Base-by-base conservation (phyloP, 2,329 filamentous ascomycete species). In the Aspergillus pseudoglaucus region DNA sequence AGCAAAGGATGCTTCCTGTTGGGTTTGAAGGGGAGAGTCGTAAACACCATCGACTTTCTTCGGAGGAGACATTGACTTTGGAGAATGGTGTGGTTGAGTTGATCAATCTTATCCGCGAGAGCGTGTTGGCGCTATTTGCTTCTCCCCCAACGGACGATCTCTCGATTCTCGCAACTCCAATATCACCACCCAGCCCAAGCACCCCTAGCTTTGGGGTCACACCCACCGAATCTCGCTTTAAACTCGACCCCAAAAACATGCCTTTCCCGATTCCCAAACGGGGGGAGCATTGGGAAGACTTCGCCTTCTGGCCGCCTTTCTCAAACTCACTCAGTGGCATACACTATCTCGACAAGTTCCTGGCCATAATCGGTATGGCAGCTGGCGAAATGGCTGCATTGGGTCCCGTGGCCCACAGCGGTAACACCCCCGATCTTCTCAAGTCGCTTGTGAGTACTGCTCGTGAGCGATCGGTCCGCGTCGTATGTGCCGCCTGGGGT, bases 261-360 rank as follows among this genome's bases (percentile, higher is more conserved):
- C 90, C 89, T 1, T 82, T 84, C 9, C 83, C 85, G 1, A 88
- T 87, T 0, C 88, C 89, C 0, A 87, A 79, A 57, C 81, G 80
- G 40, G 91, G 90, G 5, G 89, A 95, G 58, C 74, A 84, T 0
- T 97, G 90, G 89, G 93, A 97, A 62, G 86, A 91, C 71, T 82
- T 93, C 66, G 91, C 90, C 0, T 98, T 97, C 68, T 97, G 91
- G 90, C 90, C 91, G 3, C 93, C 91, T 0, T 85, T 87, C 71
- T 87, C 90, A 2, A 97, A 96, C 62, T 90, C 90, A 0, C 74
- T 97, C 20, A 94, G 90, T 49, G 91, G 88, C n/a, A 88, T 91
- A 1, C 82, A 95, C 65, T 96, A 95, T 61, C 77, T 98, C 4
- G 83, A 87, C 44, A 89, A 87, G 64, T 85, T 93, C 64, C 75